phyloP scores from a whole-genome alignment of 208 protist genomes.

The Leptomonas pyrrhocoris region DNA sequence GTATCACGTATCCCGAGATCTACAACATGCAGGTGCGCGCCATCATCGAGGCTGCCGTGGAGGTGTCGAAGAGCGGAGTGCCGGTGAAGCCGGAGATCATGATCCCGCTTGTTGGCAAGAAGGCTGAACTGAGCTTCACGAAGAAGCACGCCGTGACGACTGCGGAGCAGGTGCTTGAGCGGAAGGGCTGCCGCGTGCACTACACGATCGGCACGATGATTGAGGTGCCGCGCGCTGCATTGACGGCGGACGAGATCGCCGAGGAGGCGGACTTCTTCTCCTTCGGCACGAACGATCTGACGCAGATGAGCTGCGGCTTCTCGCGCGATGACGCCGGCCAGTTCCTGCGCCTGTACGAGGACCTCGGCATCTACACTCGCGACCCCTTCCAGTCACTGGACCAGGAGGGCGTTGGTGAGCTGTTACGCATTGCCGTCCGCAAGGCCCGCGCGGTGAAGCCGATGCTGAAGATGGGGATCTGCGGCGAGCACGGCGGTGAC shows the following conservation, averaged over 20 bases:
- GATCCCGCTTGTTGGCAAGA: slow-evolving; percentile 91
- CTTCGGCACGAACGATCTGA: slow-evolving; percentile 97
- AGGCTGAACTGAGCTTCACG: slow-evolving; percentile 84
- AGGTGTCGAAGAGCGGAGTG: slow-evolving; percentile 59
- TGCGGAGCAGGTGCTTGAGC: slow-evolving; percentile 63
- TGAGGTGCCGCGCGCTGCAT: slow-evolving; percentile 85
- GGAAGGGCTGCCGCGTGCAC: slow-evolving; percentile 45
- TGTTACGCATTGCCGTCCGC: slow-evolving; percentile 89
- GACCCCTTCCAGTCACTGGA: slow-evolving; percentile 96
- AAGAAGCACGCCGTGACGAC: slow-evolving; percentile 70
- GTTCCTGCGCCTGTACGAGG: slow-evolving; percentile 94
- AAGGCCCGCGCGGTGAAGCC: slow-evolving; percentile 84
- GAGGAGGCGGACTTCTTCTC: slow-evolving; percentile 95
- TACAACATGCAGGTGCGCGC: slow-evolving; percentile 95
- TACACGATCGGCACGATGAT: slow-evolving; percentile 95
- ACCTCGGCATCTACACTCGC: slow-evolving; percentile 87
- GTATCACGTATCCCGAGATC: slow-evolving; percentile 94
- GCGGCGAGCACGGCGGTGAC: slow-evolving; percentile 96
- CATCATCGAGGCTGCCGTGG: slow-evolving; percentile 92
- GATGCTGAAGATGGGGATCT: slow-evolving; percentile 92
- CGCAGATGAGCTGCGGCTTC: slow-evolving; percentile 96
- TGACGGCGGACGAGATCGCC: slow-evolving; percentile 92
- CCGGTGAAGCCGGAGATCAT: slow-evolving; percentile 90
- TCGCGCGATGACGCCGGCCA: slow-evolving; percentile 94
- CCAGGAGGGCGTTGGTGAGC: slow-evolving; percentile 91